Conservation (phyloP, 129 eudicot genomes). For the Chrysanthemum makinoi region DNA sequence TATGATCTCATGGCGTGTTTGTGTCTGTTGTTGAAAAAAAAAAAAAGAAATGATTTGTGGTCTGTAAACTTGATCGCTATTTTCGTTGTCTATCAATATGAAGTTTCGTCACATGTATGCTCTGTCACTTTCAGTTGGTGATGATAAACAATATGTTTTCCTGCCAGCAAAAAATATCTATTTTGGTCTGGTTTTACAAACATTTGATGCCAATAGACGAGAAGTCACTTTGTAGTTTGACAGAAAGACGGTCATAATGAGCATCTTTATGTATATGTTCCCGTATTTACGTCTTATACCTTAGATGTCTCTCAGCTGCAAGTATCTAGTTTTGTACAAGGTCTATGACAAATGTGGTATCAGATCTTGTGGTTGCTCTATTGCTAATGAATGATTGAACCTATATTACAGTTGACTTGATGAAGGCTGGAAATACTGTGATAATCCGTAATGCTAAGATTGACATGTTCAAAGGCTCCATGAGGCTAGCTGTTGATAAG, state of each 20-base stretch:
- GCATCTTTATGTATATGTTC: too few species aligned
- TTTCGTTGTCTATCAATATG: too few species aligned
- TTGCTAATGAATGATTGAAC: conserved; percentile 11
- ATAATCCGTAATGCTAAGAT: conserved; percentile 76
- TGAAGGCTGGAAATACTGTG: conserved; percentile 69
- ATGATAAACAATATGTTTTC: not conserved
- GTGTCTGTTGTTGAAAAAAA: not conserved
- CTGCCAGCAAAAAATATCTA: not conserved
- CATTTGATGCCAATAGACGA: conserved; percentile 14
- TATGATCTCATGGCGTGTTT: not conserved
- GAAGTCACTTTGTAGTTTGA: not conserved
- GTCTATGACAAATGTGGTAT: not conserved
- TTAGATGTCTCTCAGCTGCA: conserved; percentile 8
- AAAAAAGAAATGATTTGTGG: not conserved
- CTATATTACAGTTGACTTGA: conserved; percentile 58
- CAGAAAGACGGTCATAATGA: too few species aligned
- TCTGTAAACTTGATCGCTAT: not conserved
- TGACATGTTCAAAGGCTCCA: conserved; percentile 80
- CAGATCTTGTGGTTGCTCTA: not conserved
- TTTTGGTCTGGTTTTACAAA: not conserved
- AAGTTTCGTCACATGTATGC: not conserved
- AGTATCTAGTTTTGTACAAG: conserved; percentile 4
- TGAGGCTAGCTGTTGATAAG: conserved; percentile 83
- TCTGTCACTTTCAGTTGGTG: not conserved
- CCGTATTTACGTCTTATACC: too few species aligned